Percentiles rank a stretch among this genome's conserved stretches.
phyloP scores from a whole-genome alignment of 2,329 filamentous ascomycete genomes.

The Tympanopsis confertula region DNA sequence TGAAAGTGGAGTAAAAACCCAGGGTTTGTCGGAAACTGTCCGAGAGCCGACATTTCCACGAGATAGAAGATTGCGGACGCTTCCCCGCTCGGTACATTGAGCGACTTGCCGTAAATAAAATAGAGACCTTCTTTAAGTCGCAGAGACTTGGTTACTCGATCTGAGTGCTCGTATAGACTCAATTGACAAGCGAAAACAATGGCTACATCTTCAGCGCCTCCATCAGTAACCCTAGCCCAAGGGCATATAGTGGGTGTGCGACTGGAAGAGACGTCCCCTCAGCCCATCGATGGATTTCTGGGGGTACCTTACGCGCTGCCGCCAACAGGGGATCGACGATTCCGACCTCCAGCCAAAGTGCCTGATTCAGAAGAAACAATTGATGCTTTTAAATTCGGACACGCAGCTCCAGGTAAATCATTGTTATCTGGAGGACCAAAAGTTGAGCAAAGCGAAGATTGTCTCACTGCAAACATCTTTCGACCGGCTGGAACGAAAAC shows the following conservation, averaged over 20 bases:
- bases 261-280: slow-evolving; percentile 14
- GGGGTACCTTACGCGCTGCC: slow-evolving; percentile 35
- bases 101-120: too few species aligned
- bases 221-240: too few species aligned
- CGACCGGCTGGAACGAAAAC: slow-evolving; percentile 6
- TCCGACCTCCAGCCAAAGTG: slow-evolving; percentile 21
- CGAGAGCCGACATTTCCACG: too few species aligned
- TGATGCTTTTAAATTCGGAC: slow-evolving; percentile 13
- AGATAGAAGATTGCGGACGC: too few species aligned
- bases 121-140: too few species aligned
- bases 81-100: too few species aligned
- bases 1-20: too few species aligned
- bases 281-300: slow-evolving; percentile 27
- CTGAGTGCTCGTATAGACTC: too few species aligned
- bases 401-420: slow-evolving; percentile 9
- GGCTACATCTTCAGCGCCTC: too few species aligned
- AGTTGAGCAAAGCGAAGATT: slow-evolving; percentile 13
- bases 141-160: too few species aligned
- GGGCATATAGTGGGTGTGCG: slow-evolving; percentile 17
- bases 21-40: too few species aligned
- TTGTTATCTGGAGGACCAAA: slow-evolving; percentile 8
- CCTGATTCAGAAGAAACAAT: slow-evolving; percentile 11
- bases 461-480: slow-evolving; percentile 13
- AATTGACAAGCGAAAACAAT: too few species aligned
- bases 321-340: slow-evolving; percentile 31